Evolutionary conservation across 306 rosid genomes (phyloP).

Genomic region (Hippophae tibetana): DNA sequence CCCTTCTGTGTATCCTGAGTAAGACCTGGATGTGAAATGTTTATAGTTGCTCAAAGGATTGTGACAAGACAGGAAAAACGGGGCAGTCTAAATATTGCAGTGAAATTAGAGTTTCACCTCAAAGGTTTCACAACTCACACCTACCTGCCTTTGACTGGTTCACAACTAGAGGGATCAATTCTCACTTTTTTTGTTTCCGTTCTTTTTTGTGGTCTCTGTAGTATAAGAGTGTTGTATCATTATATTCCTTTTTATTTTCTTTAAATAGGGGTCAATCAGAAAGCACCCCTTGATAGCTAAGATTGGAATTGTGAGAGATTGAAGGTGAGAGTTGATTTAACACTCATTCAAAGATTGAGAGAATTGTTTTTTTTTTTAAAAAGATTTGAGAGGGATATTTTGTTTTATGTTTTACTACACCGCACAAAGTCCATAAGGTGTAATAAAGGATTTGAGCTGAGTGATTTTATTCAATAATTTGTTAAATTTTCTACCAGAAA

Average conservation of each 20-base stretch:
- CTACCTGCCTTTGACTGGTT: background rate
- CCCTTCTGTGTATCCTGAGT: conserved; percentile 16
- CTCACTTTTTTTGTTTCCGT: conserved; percentile 16
- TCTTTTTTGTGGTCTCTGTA: conserved; percentile 33
- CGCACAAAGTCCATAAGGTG: no score
- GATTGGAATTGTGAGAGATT: conserved; percentile 7
- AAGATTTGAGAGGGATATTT: no score
- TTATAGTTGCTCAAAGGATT: conserved; percentile 6
- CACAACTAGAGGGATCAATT: background rate
- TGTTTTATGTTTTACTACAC: no score
- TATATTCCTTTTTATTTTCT: conserved; percentile 15
- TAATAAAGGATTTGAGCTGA: no score
- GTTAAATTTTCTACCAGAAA: no score
- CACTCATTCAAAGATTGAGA: background rate
- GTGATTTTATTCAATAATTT: no score
- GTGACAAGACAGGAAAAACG: background rate
- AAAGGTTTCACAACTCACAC: background rate
- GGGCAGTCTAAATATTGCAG: background rate
- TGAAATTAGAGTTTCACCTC: background rate
- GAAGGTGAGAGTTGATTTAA: background rate
- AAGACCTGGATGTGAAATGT: conserved; percentile 17
- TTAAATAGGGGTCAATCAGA: conserved; percentile 25
- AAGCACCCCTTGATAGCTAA: conserved; percentile 3
- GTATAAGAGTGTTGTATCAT: conserved; percentile 17
- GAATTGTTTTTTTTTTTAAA: no score